Conservation (phyloP, 495 filamentous ascomycete genomes). For the Ascodesmis nigricans region DNA sequence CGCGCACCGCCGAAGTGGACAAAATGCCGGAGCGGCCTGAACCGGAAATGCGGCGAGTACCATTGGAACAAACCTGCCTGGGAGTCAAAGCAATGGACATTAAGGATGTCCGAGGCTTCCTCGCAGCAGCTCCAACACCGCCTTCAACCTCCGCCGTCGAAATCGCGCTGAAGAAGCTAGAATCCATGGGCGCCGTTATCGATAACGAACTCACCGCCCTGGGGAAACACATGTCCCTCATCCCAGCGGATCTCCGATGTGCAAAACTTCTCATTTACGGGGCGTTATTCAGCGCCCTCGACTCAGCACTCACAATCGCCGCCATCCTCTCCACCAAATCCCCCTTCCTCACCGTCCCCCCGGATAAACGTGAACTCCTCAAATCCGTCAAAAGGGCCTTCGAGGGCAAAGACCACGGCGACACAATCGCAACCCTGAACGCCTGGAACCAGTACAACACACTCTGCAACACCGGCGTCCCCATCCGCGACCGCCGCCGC, state of each 20-base stretch:
- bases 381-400: slow-evolving; percentile 58
- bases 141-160: slow-evolving; percentile 68
- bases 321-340: slow-evolving; percentile 65
- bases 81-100: slow-evolving; percentile 91
- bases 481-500: slow-evolving; percentile 39
- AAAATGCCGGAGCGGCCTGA: slow-evolving; percentile 83
- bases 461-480: slow-evolving; percentile 29
- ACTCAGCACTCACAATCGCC: slow-evolving; percentile 71
- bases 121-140: slow-evolving; percentile 70
- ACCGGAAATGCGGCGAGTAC: slow-evolving; percentile 80
- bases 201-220: slow-evolving; percentile 70
- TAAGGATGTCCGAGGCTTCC: slow-evolving; percentile 51
- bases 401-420: slow-evolving; percentile 46
- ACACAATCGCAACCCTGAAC: slow-evolving; percentile 63
- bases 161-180: slow-evolving; percentile 53
- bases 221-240: slow-evolving; percentile 60
- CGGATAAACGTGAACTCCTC: slow-evolving; percentile 58
- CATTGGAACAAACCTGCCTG: slow-evolving; percentile 81
- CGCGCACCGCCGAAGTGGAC: slow-evolving; percentile 46
- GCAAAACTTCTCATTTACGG: slow-evolving; percentile 93
- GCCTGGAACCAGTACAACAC: slow-evolving; percentile 67
- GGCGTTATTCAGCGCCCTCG: slow-evolving; percentile 75
- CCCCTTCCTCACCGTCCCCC: slow-evolving; percentile 67
- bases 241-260: slow-evolving; percentile 80
- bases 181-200: slow-evolving; percentile 70